These are phyloP conservation scores for Lachnellula hyalina DNA, from an alignment of 2,329 filamentous ascomycete species.

Conservation along the genomic window DNA sequence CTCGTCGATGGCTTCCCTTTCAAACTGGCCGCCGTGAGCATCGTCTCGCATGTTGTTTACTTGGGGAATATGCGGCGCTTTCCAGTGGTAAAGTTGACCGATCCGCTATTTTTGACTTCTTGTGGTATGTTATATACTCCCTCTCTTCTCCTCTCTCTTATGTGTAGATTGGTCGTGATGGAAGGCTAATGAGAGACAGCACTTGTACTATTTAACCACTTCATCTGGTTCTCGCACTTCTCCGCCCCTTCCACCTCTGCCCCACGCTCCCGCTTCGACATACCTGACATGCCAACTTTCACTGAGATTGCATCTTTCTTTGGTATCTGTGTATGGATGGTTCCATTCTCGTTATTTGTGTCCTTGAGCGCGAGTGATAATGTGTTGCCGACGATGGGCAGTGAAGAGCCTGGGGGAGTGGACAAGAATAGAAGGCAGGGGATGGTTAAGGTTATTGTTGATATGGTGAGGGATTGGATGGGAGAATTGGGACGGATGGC, in stretches of 20 bases:
- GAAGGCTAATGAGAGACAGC: conserved; percentile 39
- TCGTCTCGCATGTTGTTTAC: conserved; percentile 80
- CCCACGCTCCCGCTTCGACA: conserved; percentile 60
- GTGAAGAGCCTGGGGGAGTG: conserved; percentile 46
- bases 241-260: conserved; percentile 56
- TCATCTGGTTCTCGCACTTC: conserved; percentile 94
- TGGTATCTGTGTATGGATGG: conserved; percentile 91
- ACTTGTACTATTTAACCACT: conserved; percentile 85
- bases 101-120: conserved; percentile 79
- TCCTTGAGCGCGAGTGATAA: conserved; percentile 92
- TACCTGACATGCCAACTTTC: conserved; percentile 67
- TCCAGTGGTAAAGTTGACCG: conserved; percentile 75
- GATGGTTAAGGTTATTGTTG: conserved; percentile 61
- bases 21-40: conserved; percentile 65
- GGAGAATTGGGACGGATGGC: conserved; percentile 30
- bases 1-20: conserved; percentile 83
- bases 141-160: neutral
- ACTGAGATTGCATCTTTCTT: conserved; percentile 96
- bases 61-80: conserved; percentile 75
- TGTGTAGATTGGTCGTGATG: neutral
- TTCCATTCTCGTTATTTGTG: conserved; percentile 92
- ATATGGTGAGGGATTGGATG: conserved; percentile 49
- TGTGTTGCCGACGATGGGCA: conserved; percentile 86
- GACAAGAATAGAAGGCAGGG: conserved; percentile 53
- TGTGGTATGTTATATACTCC: conserved; percentile 53